These are phyloP conservation scores for Malus asiatica DNA, from an alignment of 306 rosid genomes.

Conservation along the genomic window DNA sequence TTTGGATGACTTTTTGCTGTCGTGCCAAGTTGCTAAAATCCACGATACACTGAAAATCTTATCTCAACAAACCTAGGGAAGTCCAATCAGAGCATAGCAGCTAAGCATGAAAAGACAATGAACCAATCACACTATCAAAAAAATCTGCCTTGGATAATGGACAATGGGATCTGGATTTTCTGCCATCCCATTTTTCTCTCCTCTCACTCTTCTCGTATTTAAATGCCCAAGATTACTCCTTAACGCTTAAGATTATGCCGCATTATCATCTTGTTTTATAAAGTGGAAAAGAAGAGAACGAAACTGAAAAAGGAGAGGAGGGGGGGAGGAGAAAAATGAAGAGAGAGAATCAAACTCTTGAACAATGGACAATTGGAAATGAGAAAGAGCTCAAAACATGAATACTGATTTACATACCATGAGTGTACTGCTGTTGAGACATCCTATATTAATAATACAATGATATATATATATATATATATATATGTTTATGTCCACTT, in stretches of 20 bases:
- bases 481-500: too few species aligned
- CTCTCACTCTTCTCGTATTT: too few species aligned
- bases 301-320: too few species aligned
- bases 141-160: slow-evolving; percentile 2
- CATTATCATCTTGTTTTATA: too few species aligned
- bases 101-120: slow-evolving; percentile 25
- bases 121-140: neutral
- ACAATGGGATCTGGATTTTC: neutral
- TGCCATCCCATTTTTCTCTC: too few species aligned
- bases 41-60: slow-evolving; percentile 1
- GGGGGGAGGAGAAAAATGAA: too few species aligned
- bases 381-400: neutral
- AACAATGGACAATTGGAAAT: neutral
- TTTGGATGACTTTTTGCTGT: slow-evolving; percentile 2
- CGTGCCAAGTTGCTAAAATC: slow-evolving; percentile 15
- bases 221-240: too few species aligned
- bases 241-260: too few species aligned
- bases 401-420: too few species aligned
- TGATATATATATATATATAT: too few species aligned
- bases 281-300: too few species aligned
- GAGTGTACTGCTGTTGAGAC: too few species aligned
- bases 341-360: neutral
- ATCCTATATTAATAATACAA: neutral
- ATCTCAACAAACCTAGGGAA: slow-evolving; percentile 9
- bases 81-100: slow-evolving; percentile 21